These are phyloP conservation scores for Peronospora belbahrii DNA, from an alignment of 352 stramenopile species.

Conservation along the genomic window DNA sequence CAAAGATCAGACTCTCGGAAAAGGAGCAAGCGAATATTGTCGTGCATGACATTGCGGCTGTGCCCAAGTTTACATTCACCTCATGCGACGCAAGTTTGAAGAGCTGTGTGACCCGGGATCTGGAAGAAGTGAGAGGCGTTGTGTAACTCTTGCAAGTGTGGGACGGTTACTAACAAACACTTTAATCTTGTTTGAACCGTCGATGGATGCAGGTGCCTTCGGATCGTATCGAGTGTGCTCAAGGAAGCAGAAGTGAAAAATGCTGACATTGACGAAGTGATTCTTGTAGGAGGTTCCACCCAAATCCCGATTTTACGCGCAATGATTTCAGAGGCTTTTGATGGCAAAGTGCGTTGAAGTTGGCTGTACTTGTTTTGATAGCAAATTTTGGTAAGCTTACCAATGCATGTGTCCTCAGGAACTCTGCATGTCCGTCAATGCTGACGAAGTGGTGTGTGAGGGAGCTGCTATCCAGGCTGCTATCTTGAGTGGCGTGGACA, in stretches of 20 bases:
- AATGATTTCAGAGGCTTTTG: constrained; percentile 94
- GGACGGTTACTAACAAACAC: too few species aligned
- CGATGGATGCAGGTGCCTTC: constrained; percentile 43
- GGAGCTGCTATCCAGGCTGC: constrained; percentile 95
- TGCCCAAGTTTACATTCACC: constrained; percentile 50
- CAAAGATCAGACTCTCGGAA: constrained; percentile 63
- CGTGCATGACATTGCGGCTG: constrained; percentile 25
- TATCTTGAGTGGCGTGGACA: constrained; percentile 93
- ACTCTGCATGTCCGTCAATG: constrained; percentile 95
- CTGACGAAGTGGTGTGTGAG: constrained; percentile 97
- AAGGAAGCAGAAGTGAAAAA: constrained; percentile 87
- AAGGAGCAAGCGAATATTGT: constrained; percentile 35
- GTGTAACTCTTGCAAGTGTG: too few species aligned
- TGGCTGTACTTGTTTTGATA: not conserved
- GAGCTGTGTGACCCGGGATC: constrained; percentile 89
- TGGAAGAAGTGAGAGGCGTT: constrained; percentile 98
- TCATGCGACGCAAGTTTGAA: constrained; percentile 95
- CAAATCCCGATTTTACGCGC: constrained; percentile 92
- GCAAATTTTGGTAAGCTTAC: not conserved
- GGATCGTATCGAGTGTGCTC: constrained; percentile 86
- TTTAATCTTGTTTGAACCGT: too few species aligned
- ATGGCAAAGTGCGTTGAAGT: constrained; percentile 71
- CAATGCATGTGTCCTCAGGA: constrained; percentile 46
- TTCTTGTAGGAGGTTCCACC: constrained; percentile 93
- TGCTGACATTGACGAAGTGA: constrained; percentile 89